Percentiles rank a stretch among this genome's conserved stretches.
These are phyloP conservation scores for Cyberlindnera subsufficiens DNA, from an alignment of 805 yeast genomes.

Conservation along the genomic window DNA sequence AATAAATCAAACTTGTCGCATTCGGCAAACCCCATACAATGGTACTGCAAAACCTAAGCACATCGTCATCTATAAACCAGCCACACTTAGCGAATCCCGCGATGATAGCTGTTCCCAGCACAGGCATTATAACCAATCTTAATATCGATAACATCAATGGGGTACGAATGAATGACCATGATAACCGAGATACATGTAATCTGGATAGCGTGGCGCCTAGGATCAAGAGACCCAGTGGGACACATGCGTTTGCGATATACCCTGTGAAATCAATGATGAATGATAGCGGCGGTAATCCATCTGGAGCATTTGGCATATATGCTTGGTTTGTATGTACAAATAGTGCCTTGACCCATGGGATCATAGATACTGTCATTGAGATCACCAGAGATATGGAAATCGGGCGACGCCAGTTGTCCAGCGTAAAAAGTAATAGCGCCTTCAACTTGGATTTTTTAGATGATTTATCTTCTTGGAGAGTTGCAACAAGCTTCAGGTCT, in stretches of 20 bases:
- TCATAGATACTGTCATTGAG: conserved; percentile 66
- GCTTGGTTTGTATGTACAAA: conserved; percentile 45
- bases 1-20: conserved; percentile 82
- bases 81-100: conserved; percentile 61
- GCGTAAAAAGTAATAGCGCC: conserved; percentile 24
- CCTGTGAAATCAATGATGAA: conserved; percentile 76
- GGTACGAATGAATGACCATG: conserved; percentile 29
- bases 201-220: conserved; percentile 89
- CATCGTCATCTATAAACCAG: conserved; percentile 48
- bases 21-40: conserved; percentile 80
- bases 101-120: conserved; percentile 65
- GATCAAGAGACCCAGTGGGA: conserved; percentile 79
- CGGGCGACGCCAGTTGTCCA: conserved; percentile 63
- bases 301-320: conserved; percentile 73
- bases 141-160: conserved; percentile 52
- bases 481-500: conserved; percentile 11
- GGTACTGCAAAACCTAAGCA: conserved; percentile 70
- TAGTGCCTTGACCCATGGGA: conserved; percentile 81
- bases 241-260: conserved; percentile 84
- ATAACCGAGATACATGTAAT: conserved; percentile 52
- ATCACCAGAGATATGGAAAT: conserved; percentile 63
- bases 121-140: conserved; percentile 69
- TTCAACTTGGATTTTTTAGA: not conserved
- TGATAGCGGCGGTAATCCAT: conserved; percentile 75
- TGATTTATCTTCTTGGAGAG: not conserved